Evolutionary conservation across 495 filamentous ascomycete species (phyloP).

Genomic region (Neurospora sp.): DNA sequence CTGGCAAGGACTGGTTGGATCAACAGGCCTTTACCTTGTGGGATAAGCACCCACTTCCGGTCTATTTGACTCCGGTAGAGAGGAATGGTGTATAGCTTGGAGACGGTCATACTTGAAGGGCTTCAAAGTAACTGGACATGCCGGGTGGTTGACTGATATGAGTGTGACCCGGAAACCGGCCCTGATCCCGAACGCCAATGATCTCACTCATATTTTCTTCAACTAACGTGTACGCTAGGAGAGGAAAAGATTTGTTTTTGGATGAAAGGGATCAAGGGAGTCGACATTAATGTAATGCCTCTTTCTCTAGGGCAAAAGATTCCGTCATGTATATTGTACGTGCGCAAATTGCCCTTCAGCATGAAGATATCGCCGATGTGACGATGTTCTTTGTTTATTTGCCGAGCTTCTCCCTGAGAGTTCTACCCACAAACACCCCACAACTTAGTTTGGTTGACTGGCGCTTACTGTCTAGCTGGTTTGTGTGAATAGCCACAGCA

Average conservation of each 20-base stretch:
- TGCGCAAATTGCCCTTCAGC: too few species aligned
- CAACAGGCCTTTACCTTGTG: background rate
- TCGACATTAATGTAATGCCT: background rate
- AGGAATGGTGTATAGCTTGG: background rate
- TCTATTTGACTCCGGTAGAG: background rate
- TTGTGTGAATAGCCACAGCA: too few species aligned
- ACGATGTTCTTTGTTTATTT: background rate
- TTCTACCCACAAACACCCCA: background rate
- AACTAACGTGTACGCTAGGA: background rate
- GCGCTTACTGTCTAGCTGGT: too few species aligned
- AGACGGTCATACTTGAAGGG: background rate
- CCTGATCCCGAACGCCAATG: background rate
- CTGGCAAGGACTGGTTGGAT: conserved; percentile 22
- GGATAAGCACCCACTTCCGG: background rate
- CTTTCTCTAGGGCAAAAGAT: background rate
- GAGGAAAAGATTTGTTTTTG: background rate
- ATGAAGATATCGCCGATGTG: too few species aligned
- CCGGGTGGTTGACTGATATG: background rate
- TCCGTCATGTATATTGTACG: too few species aligned
- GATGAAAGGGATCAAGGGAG: background rate
- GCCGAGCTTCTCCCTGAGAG: background rate
- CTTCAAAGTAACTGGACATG: background rate
- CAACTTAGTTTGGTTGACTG: background rate
- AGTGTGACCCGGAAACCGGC: background rate
- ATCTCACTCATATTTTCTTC: background rate